Base-by-base conservation (phyloP, 1,139 yeast species). In the Kodamaea sp. region DNA sequence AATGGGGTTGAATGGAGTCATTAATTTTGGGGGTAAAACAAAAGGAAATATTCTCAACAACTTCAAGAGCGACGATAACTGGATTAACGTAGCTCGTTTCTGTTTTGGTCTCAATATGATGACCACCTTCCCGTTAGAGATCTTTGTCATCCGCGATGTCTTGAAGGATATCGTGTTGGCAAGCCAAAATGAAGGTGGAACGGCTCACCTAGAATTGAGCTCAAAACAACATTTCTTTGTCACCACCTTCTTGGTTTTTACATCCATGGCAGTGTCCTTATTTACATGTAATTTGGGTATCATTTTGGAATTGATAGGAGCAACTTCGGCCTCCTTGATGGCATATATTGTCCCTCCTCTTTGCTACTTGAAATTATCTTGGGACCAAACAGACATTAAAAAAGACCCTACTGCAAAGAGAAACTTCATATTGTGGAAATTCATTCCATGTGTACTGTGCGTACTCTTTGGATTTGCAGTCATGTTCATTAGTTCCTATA, bases 71-170 rank as follows among this genome's bases (percentile, higher is more conserved):
- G 75, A 78, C 51, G 96, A 89, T 53, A 63, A 68, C 48, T 67
- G 78, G 56, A 86, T 87, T 28, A 90, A 89, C 47, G 66, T 90
- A 24, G 97, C 97, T 0, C 70, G 97, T 36, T 78, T 90, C 48
- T 87, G 96, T 50, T 90, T 90, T 59, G 97, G 97, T 0, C 70
- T 90, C 50, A 90, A 90, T 52, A 90, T 90, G 97, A 70, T 90
- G 41, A 90, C 97, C 0, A 90, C 97, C 0, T 80, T 88, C 48
- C 97, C 97, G 0, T 61, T 90, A 32, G 97, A 90, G 55, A 76
- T 90, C 0, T 89, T 89, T 55, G 97, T 90, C 4, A 80, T 94
- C 24, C 66, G 97, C 46, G 96, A 90, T 48, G 96, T 89, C 1
- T 57, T 86, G 15, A 74, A 80, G 46, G 95, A 87, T 50, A 65